Percentiles rank a stretch among this genome's conserved stretches.
Evolutionary conservation across 768 basidiomycete genomes (phyloP).

Genomic region (Mycena leptocephala): DNA sequence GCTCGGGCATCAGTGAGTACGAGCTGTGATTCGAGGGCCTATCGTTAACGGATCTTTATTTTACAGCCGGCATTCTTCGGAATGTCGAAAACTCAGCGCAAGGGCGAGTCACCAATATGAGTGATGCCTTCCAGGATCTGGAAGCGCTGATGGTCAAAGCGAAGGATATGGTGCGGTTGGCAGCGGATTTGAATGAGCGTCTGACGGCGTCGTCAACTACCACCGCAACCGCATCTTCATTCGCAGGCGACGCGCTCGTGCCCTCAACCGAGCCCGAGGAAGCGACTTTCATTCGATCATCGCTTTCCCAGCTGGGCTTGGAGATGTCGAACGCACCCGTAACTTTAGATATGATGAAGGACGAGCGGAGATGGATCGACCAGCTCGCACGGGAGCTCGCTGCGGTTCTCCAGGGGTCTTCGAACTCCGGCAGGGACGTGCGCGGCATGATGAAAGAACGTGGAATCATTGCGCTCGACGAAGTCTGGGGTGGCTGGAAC

Average conservation of each 20-base stretch:
- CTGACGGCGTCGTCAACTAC: slow-evolving; percentile 66
- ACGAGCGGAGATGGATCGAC: slow-evolving; percentile 85
- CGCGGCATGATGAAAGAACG: slow-evolving; percentile 84
- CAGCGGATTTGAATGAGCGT: slow-evolving; percentile 89
- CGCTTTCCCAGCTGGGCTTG: slow-evolving; percentile 91
- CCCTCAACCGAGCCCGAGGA: slow-evolving; percentile 80
- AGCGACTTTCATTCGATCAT: slow-evolving; percentile 89
- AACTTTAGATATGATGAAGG: slow-evolving; percentile 90
- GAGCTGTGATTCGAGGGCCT: not conserved
- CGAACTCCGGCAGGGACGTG: slow-evolving; percentile 42
- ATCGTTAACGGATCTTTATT: slow-evolving; percentile 9
- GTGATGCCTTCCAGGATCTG: slow-evolving; percentile 90
- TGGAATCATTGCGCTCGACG: slow-evolving; percentile 90
- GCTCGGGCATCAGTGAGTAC: slow-evolving; percentile 69
- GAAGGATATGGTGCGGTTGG: slow-evolving; percentile 92
- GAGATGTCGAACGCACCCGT: slow-evolving; percentile 86
- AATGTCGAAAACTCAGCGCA: slow-evolving; percentile 80
- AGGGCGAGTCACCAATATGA: slow-evolving; percentile 70
- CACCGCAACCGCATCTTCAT: slow-evolving; percentile 22
- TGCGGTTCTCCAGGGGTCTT: slow-evolving; percentile 69
- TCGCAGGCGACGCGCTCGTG: slow-evolving; percentile 46
- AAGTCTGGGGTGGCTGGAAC: slow-evolving; percentile 97
- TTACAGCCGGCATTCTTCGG: slow-evolving; percentile 85
- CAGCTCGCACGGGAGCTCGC: slow-evolving; percentile 90
- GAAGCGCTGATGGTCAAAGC: slow-evolving; percentile 94